Base-by-base conservation (phyloP, 129 eudicot species). In the Tanacetum coccineum region DNA sequence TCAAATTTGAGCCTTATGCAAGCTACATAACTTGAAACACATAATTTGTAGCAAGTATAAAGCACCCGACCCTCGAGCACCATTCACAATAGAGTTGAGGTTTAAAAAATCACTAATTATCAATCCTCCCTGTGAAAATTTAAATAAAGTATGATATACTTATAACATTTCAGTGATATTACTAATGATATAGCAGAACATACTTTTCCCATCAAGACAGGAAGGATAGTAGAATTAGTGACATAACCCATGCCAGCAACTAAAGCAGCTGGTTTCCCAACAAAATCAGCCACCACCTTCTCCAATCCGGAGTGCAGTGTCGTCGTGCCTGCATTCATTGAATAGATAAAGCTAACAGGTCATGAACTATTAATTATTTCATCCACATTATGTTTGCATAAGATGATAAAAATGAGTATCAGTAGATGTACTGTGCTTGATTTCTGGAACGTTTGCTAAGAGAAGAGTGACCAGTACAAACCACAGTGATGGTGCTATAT, bases 51-150 rank as follows among this genome's bases (percentile, higher is more conserved):
- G n/a, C n/a, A n/a, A n/a, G n/a, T n/a, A n/a, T n/a, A n/a, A 60
- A 70, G 98, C 95, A 70, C 96, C 98, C 2, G 98, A 88, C 56
- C 98, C 98, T 53, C 98, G 88, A 65, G 98, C 96, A 74, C 98
- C 98, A 64, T 92, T 92, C 30, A 92, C 98, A 60, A 88, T 92
- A 62, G 98, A 92, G 81, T 85, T 92, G 76, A 88, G 98, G 80
- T 92, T 92, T 67, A 92, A 62, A 75, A 96, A 88, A 78, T 92
- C 98, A 80, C 98, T 92, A 46, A 92, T 85, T 20, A 92, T 85
- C 72, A 92, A 73, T 60, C 98, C 89, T 66, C 98, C 98, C 98
- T 92, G 87, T 77, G 49, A 19, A 77, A 25, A 51, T 52, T 71
- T 15, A 62, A 54, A 50, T 20, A 28, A 47, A 19, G 26, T 0